A percentile compares a stretch with the other conserved stretches of the same genome.
Conservation (phyloP, 176 grass and related monocot genomes). For the Rhynchospora breviuscula region DNA sequence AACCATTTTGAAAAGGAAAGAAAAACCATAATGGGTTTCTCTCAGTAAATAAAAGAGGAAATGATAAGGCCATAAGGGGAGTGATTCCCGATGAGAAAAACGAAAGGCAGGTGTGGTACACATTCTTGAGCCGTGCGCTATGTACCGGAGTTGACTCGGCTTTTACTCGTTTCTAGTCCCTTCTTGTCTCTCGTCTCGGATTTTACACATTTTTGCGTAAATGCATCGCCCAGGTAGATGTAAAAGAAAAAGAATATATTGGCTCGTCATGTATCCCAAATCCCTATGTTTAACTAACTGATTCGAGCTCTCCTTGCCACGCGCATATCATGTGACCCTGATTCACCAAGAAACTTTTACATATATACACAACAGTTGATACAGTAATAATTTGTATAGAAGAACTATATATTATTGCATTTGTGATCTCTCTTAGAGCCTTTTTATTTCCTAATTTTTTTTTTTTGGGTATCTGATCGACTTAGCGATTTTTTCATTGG, state of each 20-base stretch:
- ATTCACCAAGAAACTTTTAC: too few relatives aligned
- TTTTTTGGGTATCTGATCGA: too few relatives aligned
- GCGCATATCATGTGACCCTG: background rate
- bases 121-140: conserved; percentile 27
- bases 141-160: conserved; percentile 26
- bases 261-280: conserved; percentile 12
- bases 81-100: conserved; percentile 11
- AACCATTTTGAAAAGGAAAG: too few relatives aligned
- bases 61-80: background rate
- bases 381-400: too few relatives aligned
- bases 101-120: background rate
- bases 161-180: conserved; percentile 26
- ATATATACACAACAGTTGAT: too few relatives aligned
- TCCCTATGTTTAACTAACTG: conserved; percentile 29
- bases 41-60: background rate
- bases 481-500: too few relatives aligned
- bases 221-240: background rate
- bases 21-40: too few relatives aligned
- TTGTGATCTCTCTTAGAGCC: too few relatives aligned
- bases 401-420: too few relatives aligned
- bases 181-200: conserved; percentile 16
- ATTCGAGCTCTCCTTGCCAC: background rate
- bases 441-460: too few relatives aligned
- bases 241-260: background rate
- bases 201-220: conserved; percentile 1